Evolutionary conservation across 75 land plant genomes (phyloP).

Genomic region (Isoetes taiwanensis): DNA sequence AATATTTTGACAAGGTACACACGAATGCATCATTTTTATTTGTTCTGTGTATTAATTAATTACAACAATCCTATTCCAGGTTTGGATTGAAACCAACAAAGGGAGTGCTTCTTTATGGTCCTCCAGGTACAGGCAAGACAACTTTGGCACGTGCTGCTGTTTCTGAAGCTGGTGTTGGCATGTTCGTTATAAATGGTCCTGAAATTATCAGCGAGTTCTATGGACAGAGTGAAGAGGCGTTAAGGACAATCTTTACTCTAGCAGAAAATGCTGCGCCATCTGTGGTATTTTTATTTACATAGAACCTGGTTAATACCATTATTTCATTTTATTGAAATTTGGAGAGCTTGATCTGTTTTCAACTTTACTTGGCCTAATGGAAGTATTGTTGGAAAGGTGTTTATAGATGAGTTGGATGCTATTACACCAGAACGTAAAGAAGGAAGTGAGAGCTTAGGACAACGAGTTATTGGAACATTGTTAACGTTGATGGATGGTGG

Average conservation of each 20-base stretch:
- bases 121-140: constrained; percentile 97
- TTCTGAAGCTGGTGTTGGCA: constrained; percentile 68
- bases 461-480: constrained; percentile 73
- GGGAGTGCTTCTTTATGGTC: constrained; percentile 92
- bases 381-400: constrained; percentile 40
- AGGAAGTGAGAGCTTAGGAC: constrained; percentile 75
- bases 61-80: too few relatives aligned
- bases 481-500: constrained; percentile 83
- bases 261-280: constrained; percentile 66
- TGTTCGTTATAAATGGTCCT: constrained; percentile 79
- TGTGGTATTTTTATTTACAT: too few relatives aligned
- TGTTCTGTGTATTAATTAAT: too few relatives aligned
- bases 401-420: constrained; percentile 98
- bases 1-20: constrained; percentile 47
- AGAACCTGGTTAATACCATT: too few relatives aligned
- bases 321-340: too few relatives aligned
- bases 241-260: constrained; percentile 49
- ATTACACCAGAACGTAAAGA: constrained; percentile 86
- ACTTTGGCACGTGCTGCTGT: constrained; percentile 63
- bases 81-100: constrained; percentile 44
- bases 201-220: constrained; percentile 70
- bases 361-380: too few relatives aligned
- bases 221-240: constrained; percentile 88
- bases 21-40: background rate
- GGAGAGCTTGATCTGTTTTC: too few relatives aligned